Conservation (phyloP, 2,329 filamentous ascomycete species). For the Blastomyces parvus region DNA sequence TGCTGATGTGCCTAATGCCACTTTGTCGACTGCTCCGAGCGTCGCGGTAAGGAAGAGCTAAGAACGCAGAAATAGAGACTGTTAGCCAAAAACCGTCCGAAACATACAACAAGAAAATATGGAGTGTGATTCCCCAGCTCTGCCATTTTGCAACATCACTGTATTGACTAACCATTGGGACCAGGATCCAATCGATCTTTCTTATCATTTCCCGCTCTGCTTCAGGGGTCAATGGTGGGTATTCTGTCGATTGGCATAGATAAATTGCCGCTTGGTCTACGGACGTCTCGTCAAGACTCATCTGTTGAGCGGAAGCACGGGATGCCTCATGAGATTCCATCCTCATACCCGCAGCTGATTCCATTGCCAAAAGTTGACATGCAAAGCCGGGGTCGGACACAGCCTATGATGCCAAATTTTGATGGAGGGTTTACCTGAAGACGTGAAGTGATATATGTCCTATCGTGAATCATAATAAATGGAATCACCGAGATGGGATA, state of each 20-base stretch:
- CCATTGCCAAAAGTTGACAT: not conserved
- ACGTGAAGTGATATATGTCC: not conserved
- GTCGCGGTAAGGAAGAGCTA: constrained; percentile 23
- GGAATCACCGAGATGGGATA: not conserved
- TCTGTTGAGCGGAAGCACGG: not conserved
- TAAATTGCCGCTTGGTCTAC: constrained; percentile 23
- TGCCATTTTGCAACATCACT: not conserved
- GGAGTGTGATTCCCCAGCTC: not conserved
- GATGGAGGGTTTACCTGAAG: not conserved
- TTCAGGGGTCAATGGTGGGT: constrained; percentile 19
- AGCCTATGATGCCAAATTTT: not conserved
- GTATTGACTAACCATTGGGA: constrained; percentile 42
- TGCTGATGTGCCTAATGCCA: constrained; percentile 33
- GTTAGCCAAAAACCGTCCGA: not conserved
- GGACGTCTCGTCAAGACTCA: not conserved
- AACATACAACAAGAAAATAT: not conserved
- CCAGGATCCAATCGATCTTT: constrained; percentile 48
- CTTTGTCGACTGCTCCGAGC: constrained; percentile 24
- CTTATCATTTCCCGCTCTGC: constrained; percentile 30
- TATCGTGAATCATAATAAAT: not conserved
- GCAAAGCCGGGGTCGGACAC: not conserved
- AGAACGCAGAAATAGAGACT: not conserved
- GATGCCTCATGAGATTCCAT: not conserved
- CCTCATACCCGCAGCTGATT: no score
- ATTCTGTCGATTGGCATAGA: constrained; percentile 16